Evolutionary conservation across 352 stramenopile species (phyloP), one percentile per base, ranked within the genome.

Genomic region (Pythium myriotylum): DNA sequence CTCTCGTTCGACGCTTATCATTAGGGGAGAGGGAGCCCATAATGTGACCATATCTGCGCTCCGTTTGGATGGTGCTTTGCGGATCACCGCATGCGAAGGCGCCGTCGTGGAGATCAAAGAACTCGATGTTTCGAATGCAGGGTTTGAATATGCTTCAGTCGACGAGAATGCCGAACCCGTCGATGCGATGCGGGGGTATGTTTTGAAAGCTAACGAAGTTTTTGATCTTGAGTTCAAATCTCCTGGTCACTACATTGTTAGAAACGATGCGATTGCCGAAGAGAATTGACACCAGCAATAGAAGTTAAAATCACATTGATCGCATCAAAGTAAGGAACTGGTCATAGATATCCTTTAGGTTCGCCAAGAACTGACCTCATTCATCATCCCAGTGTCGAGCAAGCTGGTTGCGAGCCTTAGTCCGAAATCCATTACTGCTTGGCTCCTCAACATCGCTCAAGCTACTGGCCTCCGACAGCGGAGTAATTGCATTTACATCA

Each of bases 151-250:
- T 39, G 62, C 73, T 26, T 20, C 67, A 0, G 59, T 66, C 2
- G 65, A 68, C 3, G 6, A 39, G 13, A 49, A 50, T 0, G 45
- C 26, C 5, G 50, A 72, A 19, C 65, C 79, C 0, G 68, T 90
- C 9, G 69, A 81, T 29, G 60, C 69, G 13, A 90, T 88, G 76
- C 77, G 81, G 32, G 81, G 81, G 23, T 90, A 90, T 54, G 51
- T 54, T 3, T 49, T 90, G 12, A 68, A 71, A n/a, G 61, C 73
- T 17, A 19, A 61, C 0, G 71, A 76, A 27, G 6, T 85, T 16
- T 69, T 77, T 29, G 74, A 81, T 20, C 66, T 91, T 26, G 41
- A 54, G 41, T 84, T 88, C 24, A 66, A 81, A 29, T 51, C 54
- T 3, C 77, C 80, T 19, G 76, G 79, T 8, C 50, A 74, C 37